Percentiles rank a stretch among this genome's conserved stretches.
Evolutionary conservation across 1,139 yeast species (phyloP).

Genomic region (Nakaseomyces delphensis): DNA sequence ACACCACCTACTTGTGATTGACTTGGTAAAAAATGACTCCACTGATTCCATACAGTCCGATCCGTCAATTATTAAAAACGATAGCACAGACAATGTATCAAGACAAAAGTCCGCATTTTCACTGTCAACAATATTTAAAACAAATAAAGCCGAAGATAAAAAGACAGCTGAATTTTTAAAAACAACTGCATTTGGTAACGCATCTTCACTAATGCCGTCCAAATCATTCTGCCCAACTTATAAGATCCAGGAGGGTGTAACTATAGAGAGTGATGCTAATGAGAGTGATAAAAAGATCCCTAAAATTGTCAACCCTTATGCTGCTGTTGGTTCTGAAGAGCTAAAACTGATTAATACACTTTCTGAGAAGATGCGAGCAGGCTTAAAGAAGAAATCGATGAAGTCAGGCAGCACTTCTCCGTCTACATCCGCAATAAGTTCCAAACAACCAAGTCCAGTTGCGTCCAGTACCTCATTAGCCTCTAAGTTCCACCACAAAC

Average conservation of each 20-base stretch:
- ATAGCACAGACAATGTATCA: conserved; percentile 3
- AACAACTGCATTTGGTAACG: conserved; percentile 17
- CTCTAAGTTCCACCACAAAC: conserved; percentile 16
- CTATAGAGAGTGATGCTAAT: conserved; percentile 11
- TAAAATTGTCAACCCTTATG: conserved; percentile 33
- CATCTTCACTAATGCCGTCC: conserved; percentile 25
- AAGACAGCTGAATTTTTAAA: conserved; percentile 5
- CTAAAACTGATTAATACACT: conserved; percentile 43
- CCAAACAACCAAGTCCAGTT: conserved; percentile 7
- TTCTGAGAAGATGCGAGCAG: conserved; percentile 35
- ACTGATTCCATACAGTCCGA: conserved; percentile 5
- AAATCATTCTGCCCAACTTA: conserved; percentile 3
- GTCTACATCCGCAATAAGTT: conserved; percentile 10
- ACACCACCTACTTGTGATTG: conserved; percentile 25
- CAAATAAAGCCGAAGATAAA: conserved; percentile 21
- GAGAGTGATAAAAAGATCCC: conserved; percentile 32
- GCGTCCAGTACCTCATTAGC: conserved; percentile 12
- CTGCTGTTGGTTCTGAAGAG: conserved; percentile 53
- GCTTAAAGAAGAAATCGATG: conserved; percentile 12
- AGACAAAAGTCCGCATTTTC: conserved; percentile 24
- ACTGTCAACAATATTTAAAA: conserved; percentile 25
- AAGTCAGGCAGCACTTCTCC: conserved; percentile 19
- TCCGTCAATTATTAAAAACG: neutral
- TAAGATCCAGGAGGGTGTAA: conserved; percentile 5
- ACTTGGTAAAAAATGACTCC: conserved; percentile 16